Percentiles rank a stretch among this genome's conserved stretches.
Conservation (phyloP, 1,284 basidiomycete species). For the Boletus mariae region DNA sequence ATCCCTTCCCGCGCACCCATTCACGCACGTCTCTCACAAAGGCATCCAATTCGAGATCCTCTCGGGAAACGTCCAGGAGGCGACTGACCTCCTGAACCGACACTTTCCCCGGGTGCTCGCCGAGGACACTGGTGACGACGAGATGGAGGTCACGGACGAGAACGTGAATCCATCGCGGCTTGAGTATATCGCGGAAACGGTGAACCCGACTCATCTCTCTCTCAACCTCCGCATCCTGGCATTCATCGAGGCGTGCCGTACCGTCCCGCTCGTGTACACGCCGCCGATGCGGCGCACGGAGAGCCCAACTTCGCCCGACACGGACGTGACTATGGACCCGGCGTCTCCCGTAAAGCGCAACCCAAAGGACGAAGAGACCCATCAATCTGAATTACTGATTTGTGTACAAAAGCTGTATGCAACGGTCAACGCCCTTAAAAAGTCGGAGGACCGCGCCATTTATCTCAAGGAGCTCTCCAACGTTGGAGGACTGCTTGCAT, state of each 20-base stretch:
- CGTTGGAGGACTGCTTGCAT: constrained; percentile 75
- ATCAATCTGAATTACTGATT: constrained; percentile 46
- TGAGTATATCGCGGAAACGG: constrained; percentile 53
- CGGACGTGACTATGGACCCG: constrained; percentile 4
- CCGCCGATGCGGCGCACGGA: constrained; percentile 4
- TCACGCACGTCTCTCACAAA: constrained; percentile 30
- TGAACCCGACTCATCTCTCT: constrained; percentile 68
- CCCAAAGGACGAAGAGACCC: constrained; percentile 30
- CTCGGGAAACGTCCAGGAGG: constrained; percentile 65
- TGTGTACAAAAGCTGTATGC: constrained; percentile 61
- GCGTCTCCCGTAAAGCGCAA: constrained; percentile 15
- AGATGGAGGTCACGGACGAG: constrained; percentile 26
- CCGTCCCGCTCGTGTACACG: constrained; percentile 53
- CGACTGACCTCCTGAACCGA: constrained; percentile 58
- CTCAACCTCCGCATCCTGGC: constrained; percentile 82
- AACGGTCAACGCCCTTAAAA: constrained; percentile 49
- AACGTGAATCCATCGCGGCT: constrained; percentile 28
- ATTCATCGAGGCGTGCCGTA: constrained; percentile 80
- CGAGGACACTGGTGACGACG: constrained; percentile 17
- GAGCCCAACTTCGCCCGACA: constrained; percentile 7
- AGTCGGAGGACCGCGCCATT: constrained; percentile 48
- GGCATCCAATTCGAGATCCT: constrained; percentile 67
- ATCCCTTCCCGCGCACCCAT: constrained; percentile 1
- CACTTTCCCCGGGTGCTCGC: constrained; percentile 70
- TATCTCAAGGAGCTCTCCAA: constrained; percentile 69